phyloP scores from a whole-genome alignment of 805 yeast genomes.

The Saccharomycopsis synnaedendra region DNA sequence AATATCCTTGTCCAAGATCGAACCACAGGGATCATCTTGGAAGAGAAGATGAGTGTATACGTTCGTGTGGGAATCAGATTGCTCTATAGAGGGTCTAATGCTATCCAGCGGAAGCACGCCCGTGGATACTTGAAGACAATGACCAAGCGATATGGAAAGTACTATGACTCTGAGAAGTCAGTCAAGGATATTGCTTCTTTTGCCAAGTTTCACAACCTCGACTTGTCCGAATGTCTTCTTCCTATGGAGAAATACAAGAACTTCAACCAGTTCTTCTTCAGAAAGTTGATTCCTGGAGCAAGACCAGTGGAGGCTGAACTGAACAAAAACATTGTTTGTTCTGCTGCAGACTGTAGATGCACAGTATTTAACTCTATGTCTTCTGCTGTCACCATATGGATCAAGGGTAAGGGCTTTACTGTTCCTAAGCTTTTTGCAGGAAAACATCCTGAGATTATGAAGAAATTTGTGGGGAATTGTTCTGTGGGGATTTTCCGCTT shows the following conservation, averaged over 20 bases:
- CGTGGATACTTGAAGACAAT: constrained; percentile 50
- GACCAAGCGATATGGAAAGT: constrained; percentile 72
- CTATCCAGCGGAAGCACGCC: constrained; percentile 45
- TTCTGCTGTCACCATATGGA: constrained; percentile 71
- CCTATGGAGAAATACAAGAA: constrained; percentile 40
- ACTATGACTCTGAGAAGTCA: constrained; percentile 67
- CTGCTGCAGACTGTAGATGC: constrained; percentile 85
- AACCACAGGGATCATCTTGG: constrained; percentile 75
- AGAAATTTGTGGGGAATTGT: constrained; percentile 35
- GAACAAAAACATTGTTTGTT: constrained; percentile 40
- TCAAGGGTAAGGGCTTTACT: constrained; percentile 73
- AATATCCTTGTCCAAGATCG: constrained; percentile 92
- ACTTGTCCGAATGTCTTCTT: constrained; percentile 54
- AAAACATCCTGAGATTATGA: constrained; percentile 28
- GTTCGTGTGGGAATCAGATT: constrained; percentile 82
- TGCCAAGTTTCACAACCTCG: constrained; percentile 71
- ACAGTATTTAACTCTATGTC: constrained; percentile 51
- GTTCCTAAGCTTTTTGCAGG: constrained; percentile 47
- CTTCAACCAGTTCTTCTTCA: constrained; percentile 83
- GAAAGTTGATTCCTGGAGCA: constrained; percentile 61
- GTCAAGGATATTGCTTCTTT: constrained; percentile 61
- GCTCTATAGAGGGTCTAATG: constrained; percentile 63
- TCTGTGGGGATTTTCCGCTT: constrained; percentile 71
- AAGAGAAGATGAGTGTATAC: constrained; percentile 85
- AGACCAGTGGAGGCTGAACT: constrained; percentile 55